Percentiles rank a stretch among this genome's conserved stretches.
Conservation (phyloP, 352 stramenopile genomes). For the Globisporangium canariense region DNA sequence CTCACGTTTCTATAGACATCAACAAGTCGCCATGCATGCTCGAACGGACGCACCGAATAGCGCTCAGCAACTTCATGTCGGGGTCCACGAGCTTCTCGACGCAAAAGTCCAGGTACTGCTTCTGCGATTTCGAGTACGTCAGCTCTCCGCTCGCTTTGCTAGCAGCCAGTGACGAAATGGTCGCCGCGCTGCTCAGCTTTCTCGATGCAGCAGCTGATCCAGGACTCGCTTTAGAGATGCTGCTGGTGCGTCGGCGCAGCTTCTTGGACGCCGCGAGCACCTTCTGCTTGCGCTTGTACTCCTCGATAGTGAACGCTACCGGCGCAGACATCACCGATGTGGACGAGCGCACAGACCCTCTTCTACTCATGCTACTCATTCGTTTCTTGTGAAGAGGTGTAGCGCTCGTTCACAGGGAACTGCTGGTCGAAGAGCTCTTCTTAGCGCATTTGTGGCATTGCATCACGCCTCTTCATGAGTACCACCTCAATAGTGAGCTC, state of each 20-base stretch:
- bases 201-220: not conserved
- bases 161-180: not conserved
- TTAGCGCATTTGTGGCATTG: not conserved
- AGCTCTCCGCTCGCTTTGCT: constrained; percentile 11
- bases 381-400: not conserved
- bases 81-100: constrained; percentile 51
- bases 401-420: not conserved
- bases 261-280: constrained; percentile 32
- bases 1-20: not conserved
- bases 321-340: not conserved
- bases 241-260: constrained; percentile 8
- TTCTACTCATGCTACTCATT: not conserved
- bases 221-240: not conserved
- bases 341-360: not conserved
- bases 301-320: constrained; percentile 48
- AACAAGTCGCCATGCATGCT: not conserved
- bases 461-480: constrained; percentile 2
- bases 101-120: constrained; percentile 54
- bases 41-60: constrained; percentile 21
- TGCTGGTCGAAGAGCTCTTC: too few species aligned
- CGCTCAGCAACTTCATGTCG: constrained; percentile 39
- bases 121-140: constrained; percentile 37
- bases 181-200: not conserved
- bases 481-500: not conserved
- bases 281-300: constrained; percentile 57